Evolutionary conservation across 164 flowering plant species (phyloP).

Genomic region (Amborella trichopoda): DNA sequence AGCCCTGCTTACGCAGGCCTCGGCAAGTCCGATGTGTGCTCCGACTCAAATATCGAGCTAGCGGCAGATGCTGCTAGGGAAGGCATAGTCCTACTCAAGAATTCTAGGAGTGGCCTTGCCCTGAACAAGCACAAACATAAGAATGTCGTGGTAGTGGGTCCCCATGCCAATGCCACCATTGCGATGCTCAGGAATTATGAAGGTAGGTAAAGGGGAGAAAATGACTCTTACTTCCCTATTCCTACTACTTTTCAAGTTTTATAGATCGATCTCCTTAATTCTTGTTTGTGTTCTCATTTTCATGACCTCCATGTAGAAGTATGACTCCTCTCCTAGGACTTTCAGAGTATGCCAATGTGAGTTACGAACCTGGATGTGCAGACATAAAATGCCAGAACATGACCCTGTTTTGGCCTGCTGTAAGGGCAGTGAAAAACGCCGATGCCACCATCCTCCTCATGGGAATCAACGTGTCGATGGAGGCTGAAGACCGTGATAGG

Average conservation of each 20-base stretch:
- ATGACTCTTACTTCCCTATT: too few species aligned
- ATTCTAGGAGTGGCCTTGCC: constrained; percentile 17
- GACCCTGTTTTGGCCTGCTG: constrained; percentile 28
- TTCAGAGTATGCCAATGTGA: background rate
- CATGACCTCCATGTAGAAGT: constrained; percentile 14
- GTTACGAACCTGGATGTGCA: constrained; percentile 9
- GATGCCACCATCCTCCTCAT: constrained; percentile 57
- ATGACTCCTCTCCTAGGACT: constrained; percentile 1
- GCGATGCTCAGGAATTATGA: constrained; percentile 40
- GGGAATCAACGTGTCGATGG: constrained; percentile 60
- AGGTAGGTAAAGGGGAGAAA: constrained; percentile 10
- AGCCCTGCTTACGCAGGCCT: background rate
- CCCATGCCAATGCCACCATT: constrained; percentile 27
- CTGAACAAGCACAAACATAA: constrained; percentile 1
- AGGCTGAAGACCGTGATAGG: constrained; percentile 46
- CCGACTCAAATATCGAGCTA: background rate
- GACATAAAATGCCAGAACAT: constrained; percentile 27
- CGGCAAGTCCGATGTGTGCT: constrained; percentile 1
- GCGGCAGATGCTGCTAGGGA: constrained; percentile 4
- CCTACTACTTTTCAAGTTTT: too few species aligned
- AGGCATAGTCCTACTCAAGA: constrained; percentile 8
- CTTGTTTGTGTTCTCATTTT: too few species aligned
- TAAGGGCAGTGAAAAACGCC: constrained; percentile 34
- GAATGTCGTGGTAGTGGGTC: constrained; percentile 33
- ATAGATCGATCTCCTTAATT: too few species aligned